Evolutionary conservation across 2,329 filamentous ascomycete species (phyloP), one percentile per base, ranked within the genome.

Genomic region (Trichophyton benhamiae): DNA sequence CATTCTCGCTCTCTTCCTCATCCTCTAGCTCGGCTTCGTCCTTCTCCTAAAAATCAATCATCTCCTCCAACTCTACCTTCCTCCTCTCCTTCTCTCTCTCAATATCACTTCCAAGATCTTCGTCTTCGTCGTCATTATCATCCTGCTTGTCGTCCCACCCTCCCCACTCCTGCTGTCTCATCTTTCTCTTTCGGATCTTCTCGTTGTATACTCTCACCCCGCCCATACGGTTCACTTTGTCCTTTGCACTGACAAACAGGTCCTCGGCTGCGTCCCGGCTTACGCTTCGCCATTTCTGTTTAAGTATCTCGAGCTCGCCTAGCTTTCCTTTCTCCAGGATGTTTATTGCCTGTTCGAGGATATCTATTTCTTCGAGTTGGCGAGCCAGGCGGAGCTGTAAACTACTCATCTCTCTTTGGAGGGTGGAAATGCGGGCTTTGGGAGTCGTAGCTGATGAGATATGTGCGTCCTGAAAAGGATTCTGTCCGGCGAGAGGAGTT

Each of bases 191-290:
- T 65, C 76, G 79, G 65, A 75, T 75, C 65, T 69, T 72, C 66
- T 78, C 78, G 58, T 74, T 80, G 79, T 80, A 86, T 5, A 78
- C 83, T 41, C 75, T 72, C 46, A 86, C 77, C 1, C 84, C 85
- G 20, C 85, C 85, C 81, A 86, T 85, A 66, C 80, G 75, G 67
- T 82, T 77, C 41, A 87, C 78, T 60, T 83, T 74, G 69, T 85
- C 83, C 64, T 80, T 79, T 22, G 86, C 83, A 20, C 77, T 74
- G 25, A 74, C 77, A 70, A 87, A 89, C 9, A 88, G 73, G 67
- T 87, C 84, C 66, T 89, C 87, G 0, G 87, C 87, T 5, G 84
- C 86, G 58, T 78, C 74, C 64, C 85, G 79, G 63, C 81, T 82
- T 17, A 83, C 82, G 0, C 68, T 71, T 55, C 77, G 81, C 87